phyloP scores from a whole-genome alignment of 805 yeast genomes.

The Komagataella mondaviorum region DNA sequence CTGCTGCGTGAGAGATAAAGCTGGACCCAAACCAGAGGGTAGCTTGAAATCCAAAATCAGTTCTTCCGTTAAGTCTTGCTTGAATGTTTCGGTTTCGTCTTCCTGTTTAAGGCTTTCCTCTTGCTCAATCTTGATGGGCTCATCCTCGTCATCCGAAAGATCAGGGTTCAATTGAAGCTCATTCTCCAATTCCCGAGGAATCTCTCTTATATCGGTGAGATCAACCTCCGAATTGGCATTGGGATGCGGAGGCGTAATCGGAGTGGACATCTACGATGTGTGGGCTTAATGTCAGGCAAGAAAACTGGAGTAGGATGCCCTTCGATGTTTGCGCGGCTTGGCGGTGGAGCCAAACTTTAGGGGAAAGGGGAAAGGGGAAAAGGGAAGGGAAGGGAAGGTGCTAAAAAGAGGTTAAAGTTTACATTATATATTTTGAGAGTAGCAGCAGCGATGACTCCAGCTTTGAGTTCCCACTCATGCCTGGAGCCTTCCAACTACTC shows the following conservation, averaged over 20 bases:
- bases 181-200: constrained; percentile 10
- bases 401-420: not conserved
- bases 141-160: constrained; percentile 6
- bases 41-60: not conserved
- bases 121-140: constrained; percentile 1
- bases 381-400: not conserved
- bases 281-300: not conserved
- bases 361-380: too few relatives aligned
- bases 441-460: not conserved
- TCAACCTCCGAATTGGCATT: constrained; percentile 12
- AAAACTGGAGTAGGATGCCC: not conserved
- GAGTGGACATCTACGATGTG: constrained; percentile 3
- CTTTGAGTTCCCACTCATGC: not conserved
- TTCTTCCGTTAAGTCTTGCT: not conserved
- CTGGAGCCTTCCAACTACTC: not conserved
- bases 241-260: constrained; percentile 16
- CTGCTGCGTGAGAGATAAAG: constrained; percentile 29
- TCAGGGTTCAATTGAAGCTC: constrained; percentile 11
- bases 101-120: constrained; percentile 1
- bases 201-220: constrained; percentile 2
- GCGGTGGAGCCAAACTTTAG: not conserved
- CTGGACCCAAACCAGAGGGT: not conserved
- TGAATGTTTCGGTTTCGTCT: not conserved
- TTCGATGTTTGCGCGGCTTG: not conserved
- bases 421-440: not conserved